Conservation (phyloP, 2,329 filamentous ascomycete genomes). For the Madurella fahalii region DNA sequence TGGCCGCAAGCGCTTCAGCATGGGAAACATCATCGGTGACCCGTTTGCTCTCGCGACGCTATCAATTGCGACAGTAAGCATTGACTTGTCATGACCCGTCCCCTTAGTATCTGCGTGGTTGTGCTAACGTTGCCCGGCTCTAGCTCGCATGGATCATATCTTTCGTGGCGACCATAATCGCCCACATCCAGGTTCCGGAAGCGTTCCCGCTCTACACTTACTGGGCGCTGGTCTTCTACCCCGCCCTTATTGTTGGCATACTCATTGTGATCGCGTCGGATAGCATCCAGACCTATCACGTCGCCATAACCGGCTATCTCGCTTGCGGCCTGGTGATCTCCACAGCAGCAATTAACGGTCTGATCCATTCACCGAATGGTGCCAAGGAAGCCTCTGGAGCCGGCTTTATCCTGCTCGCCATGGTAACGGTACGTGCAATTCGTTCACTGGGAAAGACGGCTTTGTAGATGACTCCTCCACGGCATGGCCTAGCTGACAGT, state of each 20-base stretch:
- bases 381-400: constrained; percentile 82
- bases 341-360: constrained; percentile 77
- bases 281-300: constrained; percentile 80
- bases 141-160: constrained; percentile 94
- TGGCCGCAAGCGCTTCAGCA: constrained; percentile 59
- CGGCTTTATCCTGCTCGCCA: constrained; percentile 89
- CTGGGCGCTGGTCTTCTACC: constrained; percentile 85
- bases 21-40: constrained; percentile 91
- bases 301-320: constrained; percentile 86
- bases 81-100: background rate
- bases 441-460: background rate
- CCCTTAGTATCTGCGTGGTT: background rate
- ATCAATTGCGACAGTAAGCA: constrained; percentile 81
- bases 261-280: constrained; percentile 81
- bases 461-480: background rate
- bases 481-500: constrained; percentile 2
- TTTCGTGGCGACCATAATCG: constrained; percentile 80
- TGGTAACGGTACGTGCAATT: constrained; percentile 65
- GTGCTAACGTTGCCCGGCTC: constrained; percentile 11
- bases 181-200: constrained; percentile 47
- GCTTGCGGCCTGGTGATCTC: constrained; percentile 78
- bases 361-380: constrained; percentile 72
- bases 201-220: constrained; percentile 82
- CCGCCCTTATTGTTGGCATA: constrained; percentile 77
- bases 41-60: constrained; percentile 93